Conservation (phyloP, 2,329 filamentous ascomycete species). For the Akanthomyces uredinophilus region DNA sequence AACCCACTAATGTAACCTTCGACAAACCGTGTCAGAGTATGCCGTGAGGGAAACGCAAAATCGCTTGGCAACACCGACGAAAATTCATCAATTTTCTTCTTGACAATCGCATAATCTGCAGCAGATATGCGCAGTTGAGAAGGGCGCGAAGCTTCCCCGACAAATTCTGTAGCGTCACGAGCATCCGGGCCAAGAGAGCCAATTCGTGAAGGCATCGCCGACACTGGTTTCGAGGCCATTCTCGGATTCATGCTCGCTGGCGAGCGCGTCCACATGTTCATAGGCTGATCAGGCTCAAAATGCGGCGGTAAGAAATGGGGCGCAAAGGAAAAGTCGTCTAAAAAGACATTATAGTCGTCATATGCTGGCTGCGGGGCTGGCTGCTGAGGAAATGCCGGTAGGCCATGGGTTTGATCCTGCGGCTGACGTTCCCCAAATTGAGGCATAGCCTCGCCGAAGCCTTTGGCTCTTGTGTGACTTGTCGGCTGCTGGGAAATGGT, state of each 20-base stretch:
- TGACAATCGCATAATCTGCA: slow-evolving; percentile 50
- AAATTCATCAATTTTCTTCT: slow-evolving; percentile 57
- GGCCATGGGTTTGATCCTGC: slow-evolving; percentile 39
- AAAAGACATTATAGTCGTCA: slow-evolving; percentile 55
- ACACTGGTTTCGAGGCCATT: slow-evolving; percentile 42
- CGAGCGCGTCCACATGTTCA: slow-evolving; percentile 46
- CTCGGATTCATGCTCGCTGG: slow-evolving; percentile 34
- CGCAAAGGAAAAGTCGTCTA: slow-evolving; percentile 51
- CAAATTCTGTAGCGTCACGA: slow-evolving; percentile 34
- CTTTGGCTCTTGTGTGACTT: slow-evolving; percentile 41
- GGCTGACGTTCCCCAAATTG: slow-evolving; percentile 44
- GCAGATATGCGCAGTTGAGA: slow-evolving; percentile 46
- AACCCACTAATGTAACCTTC: slow-evolving; percentile 68
- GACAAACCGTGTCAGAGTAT: slow-evolving; percentile 63
- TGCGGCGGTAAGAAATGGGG: slow-evolving; percentile 52
- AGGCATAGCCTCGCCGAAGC: slow-evolving; percentile 43
- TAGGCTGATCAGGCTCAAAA: slow-evolving; percentile 49
- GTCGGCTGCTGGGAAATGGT: slow-evolving; percentile 37
- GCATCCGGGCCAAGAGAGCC: slow-evolving; percentile 49
- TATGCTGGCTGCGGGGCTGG: slow-evolving; percentile 33
- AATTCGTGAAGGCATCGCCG: slow-evolving; percentile 50
- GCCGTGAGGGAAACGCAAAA: slow-evolving; percentile 64
- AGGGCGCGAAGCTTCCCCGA: slow-evolving; percentile 29
- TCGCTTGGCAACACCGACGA: slow-evolving; percentile 54
- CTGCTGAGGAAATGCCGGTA: slow-evolving; percentile 32